Conservation (phyloP, 2,329 filamentous ascomycete species). For the Aspergillus puulaauensis region DNA sequence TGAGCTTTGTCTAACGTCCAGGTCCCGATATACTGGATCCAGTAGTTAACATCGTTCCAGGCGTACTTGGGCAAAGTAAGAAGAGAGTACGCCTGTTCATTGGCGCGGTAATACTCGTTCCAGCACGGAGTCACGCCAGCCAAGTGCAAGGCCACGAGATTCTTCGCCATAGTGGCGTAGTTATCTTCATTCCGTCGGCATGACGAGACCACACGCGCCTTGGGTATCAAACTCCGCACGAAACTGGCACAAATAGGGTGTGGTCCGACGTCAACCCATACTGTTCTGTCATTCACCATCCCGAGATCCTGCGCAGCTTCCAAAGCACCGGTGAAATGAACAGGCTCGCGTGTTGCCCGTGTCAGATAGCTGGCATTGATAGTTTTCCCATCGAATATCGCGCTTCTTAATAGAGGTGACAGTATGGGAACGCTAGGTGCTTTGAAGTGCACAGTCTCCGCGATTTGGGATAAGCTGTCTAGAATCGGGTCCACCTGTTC, state of each 20-base stretch:
- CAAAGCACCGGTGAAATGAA: conserved; percentile 67
- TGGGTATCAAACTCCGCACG: conserved; percentile 64
- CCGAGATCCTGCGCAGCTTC: conserved; percentile 54
- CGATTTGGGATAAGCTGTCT: conserved; percentile 3
- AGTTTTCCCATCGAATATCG: conserved; percentile 54
- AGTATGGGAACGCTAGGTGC: conserved; percentile 51
- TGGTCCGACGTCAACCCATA: conserved; percentile 72
- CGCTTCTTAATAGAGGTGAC: conserved; percentile 65
- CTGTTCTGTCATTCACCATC: conserved; percentile 60
- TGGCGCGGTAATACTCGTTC: conserved; percentile 67
- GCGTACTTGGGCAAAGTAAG: conserved; percentile 65
- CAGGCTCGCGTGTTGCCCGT: conserved; percentile 65
- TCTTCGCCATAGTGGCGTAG: conserved; percentile 64
- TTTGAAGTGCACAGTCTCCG: conserved; percentile 6
- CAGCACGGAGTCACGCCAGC: conserved; percentile 66
- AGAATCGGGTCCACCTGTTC: conserved; percentile 21
- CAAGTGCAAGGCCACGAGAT: conserved; percentile 59
- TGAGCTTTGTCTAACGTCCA: conserved; percentile 67
- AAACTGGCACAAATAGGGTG: conserved; percentile 70
- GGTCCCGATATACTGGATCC: conserved; percentile 71
- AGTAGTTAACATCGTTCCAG: conserved; percentile 72
- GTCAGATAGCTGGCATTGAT: conserved; percentile 64
- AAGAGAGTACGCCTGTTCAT: conserved; percentile 58
- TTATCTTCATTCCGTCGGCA: conserved; percentile 62
- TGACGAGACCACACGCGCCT: conserved; percentile 56